Evolutionary conservation across 2,329 filamentous ascomycete species (phyloP).

Genomic region (Phyllosticta paracitricarpa): DNA sequence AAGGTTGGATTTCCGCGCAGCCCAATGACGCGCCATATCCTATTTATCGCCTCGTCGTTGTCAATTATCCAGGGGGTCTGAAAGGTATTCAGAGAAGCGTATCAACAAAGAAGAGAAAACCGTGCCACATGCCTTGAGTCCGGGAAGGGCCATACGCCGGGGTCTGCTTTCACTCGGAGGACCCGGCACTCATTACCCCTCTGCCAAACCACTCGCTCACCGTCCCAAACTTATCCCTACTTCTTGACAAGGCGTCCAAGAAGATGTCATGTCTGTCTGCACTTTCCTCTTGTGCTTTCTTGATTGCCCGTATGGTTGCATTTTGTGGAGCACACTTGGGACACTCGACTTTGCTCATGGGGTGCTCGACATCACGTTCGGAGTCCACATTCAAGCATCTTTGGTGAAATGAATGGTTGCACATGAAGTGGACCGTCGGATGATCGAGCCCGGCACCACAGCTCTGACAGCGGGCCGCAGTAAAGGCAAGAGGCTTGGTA

Average conservation of each 20-base stretch:
- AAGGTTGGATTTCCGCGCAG: background rate
- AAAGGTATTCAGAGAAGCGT: background rate
- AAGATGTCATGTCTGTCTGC: conserved; percentile 86
- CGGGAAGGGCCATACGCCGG: background rate
- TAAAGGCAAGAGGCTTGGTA: conserved; percentile 77
- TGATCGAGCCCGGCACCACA: conserved; percentile 73
- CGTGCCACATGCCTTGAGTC: background rate
- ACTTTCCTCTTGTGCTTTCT: conserved; percentile 75
- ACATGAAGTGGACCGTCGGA: conserved; percentile 89
- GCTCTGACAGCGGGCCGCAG: conserved; percentile 75
- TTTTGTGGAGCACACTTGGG: conserved; percentile 78
- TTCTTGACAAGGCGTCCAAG: conserved; percentile 64
- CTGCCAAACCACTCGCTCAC: conserved; percentile 91
- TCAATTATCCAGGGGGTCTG: background rate
- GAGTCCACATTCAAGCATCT: conserved; percentile 60
- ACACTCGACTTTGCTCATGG: conserved; percentile 57
- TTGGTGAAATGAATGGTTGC: conserved; percentile 95
- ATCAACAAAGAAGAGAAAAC: background rate
- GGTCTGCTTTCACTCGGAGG: background rate
- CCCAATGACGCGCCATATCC: background rate
- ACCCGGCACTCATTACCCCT: conserved; percentile 61
- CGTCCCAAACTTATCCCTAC: conserved; percentile 77
- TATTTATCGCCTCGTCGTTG: background rate
- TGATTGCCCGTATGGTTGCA: conserved; percentile 78
- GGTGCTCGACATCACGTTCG: conserved; percentile 48